Evolutionary conservation across 106 monocot genomes (phyloP).

Genomic region (Narthecium ossifragum): DNA sequence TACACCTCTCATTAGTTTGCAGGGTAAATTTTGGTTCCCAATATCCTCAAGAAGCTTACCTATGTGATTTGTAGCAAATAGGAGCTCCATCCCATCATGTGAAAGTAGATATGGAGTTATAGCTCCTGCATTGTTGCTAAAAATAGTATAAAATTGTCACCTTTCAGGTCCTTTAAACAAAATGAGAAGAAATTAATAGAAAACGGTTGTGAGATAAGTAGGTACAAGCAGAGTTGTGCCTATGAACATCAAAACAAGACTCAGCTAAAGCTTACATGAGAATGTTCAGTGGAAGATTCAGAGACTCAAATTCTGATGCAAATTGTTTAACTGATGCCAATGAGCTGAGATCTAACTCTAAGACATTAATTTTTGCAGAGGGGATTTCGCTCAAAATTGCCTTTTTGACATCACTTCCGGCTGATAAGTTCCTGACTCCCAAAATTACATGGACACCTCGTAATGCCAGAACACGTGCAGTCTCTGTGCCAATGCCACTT

Average conservation of each 20-base stretch:
- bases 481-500: constrained; percentile 6
- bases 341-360: constrained; percentile 5
- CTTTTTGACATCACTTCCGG: not conserved
- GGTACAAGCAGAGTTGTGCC: too few species aligned
- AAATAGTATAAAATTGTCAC: not conserved
- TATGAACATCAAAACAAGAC: too few species aligned
- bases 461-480: constrained; percentile 1
- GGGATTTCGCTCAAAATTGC: not conserved
- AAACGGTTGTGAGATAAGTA: too few species aligned
- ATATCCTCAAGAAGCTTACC: not conserved
- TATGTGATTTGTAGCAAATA: constrained; percentile 13
- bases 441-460: not conserved
- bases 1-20: too few species aligned
- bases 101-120: constrained; percentile 13
- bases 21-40: not conserved
- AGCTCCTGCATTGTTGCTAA: constrained; percentile 12
- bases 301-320: constrained; percentile 1
- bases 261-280: constrained; percentile 11
- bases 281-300: constrained; percentile 4
- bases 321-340: constrained; percentile 2
- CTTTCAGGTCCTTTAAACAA: not conserved
- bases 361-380: not conserved
- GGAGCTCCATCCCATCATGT: constrained; percentile 13
- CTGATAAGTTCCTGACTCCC: constrained; percentile 1
- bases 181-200: too few species aligned